Evolutionary conservation across 2,329 filamentous ascomycete species (phyloP).

Genomic region (Blastomyces parvus): DNA sequence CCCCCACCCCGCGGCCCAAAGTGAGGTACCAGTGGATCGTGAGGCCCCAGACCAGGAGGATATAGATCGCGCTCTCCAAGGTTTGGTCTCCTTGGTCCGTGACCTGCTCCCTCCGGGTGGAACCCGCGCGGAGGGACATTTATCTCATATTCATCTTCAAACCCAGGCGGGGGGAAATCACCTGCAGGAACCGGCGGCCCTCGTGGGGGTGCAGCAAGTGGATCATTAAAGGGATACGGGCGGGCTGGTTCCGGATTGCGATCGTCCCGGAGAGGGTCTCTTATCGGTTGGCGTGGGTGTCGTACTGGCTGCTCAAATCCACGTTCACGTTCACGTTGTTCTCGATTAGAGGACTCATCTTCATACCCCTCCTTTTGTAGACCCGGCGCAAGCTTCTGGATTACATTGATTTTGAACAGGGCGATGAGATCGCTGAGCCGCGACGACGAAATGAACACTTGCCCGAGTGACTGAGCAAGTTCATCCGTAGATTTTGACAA

Average conservation of each 20-base stretch:
- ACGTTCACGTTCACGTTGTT: slow-evolving; percentile 9
- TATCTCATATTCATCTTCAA: slow-evolving; percentile 87
- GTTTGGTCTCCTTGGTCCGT: slow-evolving; percentile 51
- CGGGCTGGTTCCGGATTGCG: slow-evolving; percentile 51
- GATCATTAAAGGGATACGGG: slow-evolving; percentile 59
- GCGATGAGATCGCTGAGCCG: slow-evolving; percentile 61
- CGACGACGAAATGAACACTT: slow-evolving; percentile 63
- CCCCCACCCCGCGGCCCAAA: slow-evolving; percentile 56
- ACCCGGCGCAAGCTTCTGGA: slow-evolving; percentile 73
- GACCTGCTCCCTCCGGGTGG: slow-evolving; percentile 30
- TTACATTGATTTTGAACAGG: slow-evolving; percentile 65
- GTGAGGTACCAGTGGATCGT: slow-evolving; percentile 66
- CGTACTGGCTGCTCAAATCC: slow-evolving; percentile 12
- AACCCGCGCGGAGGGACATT: slow-evolving; percentile 54
- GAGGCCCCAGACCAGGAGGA: slow-evolving; percentile 72
- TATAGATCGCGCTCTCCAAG: slow-evolving; percentile 84
- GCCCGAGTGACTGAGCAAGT: slow-evolving; percentile 31
- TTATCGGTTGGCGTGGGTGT: slow-evolving; percentile 40
- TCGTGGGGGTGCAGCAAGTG: slow-evolving; percentile 51
- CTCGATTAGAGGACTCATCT: slow-evolving; percentile 35
- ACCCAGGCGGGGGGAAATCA: slow-evolving; percentile 77
- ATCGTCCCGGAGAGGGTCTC: slow-evolving; percentile 44
- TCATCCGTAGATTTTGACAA: slow-evolving; percentile 31
- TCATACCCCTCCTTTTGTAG: slow-evolving; percentile 72
- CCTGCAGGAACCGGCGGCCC: slow-evolving; percentile 58